Evolutionary conservation across 768 basidiomycete genomes (phyloP).

Genomic region (Psilocybe tampanensis): DNA sequence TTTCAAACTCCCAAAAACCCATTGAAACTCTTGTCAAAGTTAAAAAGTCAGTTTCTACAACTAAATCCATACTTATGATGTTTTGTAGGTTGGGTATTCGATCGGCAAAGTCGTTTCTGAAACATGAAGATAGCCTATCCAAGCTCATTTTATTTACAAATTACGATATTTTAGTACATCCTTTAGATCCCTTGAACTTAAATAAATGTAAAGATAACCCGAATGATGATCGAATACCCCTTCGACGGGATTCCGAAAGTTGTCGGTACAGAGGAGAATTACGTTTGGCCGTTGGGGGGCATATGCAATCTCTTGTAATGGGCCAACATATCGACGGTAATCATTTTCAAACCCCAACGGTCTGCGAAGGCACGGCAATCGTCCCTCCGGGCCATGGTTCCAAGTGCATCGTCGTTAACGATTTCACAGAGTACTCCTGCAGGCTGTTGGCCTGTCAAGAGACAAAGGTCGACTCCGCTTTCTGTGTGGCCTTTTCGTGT

Average conservation of each 20-base stretch:
- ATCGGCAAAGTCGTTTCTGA: slow-evolving; percentile 29
- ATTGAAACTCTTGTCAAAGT: slow-evolving; percentile 75
- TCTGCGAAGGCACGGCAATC: slow-evolving; percentile 92
- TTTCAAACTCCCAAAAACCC: slow-evolving; percentile 50
- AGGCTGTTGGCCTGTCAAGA: slow-evolving; percentile 63
- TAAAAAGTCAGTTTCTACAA: not conserved
- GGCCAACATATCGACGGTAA: slow-evolving; percentile 86
- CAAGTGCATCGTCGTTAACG: slow-evolving; percentile 87
- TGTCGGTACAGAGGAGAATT: not conserved
- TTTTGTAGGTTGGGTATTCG: slow-evolving; percentile 35
- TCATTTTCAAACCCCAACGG: slow-evolving; percentile 89
- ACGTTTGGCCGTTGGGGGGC: slow-evolving; percentile 2
- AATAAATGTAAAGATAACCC: slow-evolving; percentile 14
- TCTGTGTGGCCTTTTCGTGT: slow-evolving; percentile 95
- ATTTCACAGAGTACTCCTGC: slow-evolving; percentile 93
- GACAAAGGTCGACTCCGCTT: slow-evolving; percentile 84
- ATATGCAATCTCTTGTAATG: slow-evolving; percentile 44
- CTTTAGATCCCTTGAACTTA: slow-evolving; percentile 3
- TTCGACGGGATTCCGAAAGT: not conserved
- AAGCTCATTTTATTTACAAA: not conserved
- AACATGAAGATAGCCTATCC: slow-evolving; percentile 1
- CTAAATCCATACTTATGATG: not conserved
- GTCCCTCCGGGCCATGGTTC: slow-evolving; percentile 93
- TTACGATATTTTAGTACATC: slow-evolving; percentile 8
- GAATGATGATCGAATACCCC: not conserved